Evolutionary conservation across 176 grass and related monocot species (phyloP).

Genomic region (Avena sativa): DNA sequence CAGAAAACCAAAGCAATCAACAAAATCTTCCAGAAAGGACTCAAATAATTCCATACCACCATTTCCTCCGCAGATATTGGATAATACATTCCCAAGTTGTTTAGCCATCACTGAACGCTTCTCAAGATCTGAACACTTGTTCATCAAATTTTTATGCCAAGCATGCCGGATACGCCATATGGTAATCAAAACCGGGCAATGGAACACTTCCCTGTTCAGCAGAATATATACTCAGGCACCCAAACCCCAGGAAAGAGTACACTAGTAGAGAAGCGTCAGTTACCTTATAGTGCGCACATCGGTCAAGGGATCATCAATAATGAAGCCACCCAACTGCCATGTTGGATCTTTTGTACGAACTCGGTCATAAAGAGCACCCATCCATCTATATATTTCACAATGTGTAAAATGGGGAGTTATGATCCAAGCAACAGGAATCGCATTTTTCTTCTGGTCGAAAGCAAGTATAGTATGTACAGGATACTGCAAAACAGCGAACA

Average conservation of each 20-base stretch:
- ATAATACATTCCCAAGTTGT: constrained; percentile 71
- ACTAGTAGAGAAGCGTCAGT: constrained; percentile 21
- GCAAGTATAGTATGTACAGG: constrained; percentile 91
- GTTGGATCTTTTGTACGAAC: background rate
- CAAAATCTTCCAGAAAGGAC: constrained; percentile 75
- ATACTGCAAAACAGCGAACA: constrained; percentile 74
- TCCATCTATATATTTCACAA: constrained; percentile 80
- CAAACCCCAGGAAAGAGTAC: constrained; percentile 21
- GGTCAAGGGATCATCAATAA: constrained; percentile 85
- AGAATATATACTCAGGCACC: constrained; percentile 48
- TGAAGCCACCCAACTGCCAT: constrained; percentile 62
- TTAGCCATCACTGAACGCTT: constrained; percentile 60
- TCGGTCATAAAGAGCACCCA: constrained; percentile 85
- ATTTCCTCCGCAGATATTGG: constrained; percentile 60
- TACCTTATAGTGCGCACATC: constrained; percentile 82
- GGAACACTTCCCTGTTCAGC: constrained; percentile 76
- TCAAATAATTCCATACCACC: constrained; percentile 74
- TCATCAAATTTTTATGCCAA: constrained; percentile 79
- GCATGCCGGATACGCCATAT: constrained; percentile 79
- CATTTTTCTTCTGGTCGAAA: constrained; percentile 81
- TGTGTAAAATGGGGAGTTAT: constrained; percentile 76
- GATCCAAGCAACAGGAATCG: constrained; percentile 87
- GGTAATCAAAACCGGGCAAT: constrained; percentile 81
- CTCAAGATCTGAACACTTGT: constrained; percentile 73
- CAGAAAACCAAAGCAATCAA: constrained; percentile 69